Conservation (phyloP, 1,284 basidiomycete species). For the Mycosarcoma maydis region DNA sequence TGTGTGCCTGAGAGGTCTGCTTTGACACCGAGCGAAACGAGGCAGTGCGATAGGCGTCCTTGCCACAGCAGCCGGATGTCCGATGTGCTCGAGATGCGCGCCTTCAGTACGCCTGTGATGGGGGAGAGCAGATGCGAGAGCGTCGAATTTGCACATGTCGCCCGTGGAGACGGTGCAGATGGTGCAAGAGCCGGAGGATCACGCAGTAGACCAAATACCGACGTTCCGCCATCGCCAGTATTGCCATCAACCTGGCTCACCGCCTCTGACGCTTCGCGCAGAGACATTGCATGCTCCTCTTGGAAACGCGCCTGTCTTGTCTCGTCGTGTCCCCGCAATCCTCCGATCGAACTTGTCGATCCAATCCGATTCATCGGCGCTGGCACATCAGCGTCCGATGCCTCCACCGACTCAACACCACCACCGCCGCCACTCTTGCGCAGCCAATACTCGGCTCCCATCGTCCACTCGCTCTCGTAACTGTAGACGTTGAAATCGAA, state of each 20-base stretch:
- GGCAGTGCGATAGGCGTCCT: slow-evolving; percentile 85
- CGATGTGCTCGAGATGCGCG: slow-evolving; percentile 77
- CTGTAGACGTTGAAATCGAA: slow-evolving; percentile 98
- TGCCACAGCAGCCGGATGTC: slow-evolving; percentile 92
- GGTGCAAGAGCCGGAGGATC: neutral
- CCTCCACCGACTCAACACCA: neutral
- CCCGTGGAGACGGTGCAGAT: neutral
- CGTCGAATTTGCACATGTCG: neutral
- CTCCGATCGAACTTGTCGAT: too few species aligned
- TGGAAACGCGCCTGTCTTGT: neutral
- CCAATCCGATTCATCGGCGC: too few species aligned
- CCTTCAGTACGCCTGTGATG: slow-evolving; percentile 85
- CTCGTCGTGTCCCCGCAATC: neutral
- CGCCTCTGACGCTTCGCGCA: neutral
- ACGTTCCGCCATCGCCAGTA: too few species aligned
- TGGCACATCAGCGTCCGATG: too few species aligned
- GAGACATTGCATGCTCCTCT: neutral
- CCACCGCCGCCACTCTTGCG: neutral
- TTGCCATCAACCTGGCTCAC: too few species aligned
- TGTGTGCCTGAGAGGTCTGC: slow-evolving; percentile 82
- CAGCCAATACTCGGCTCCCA: slow-evolving; percentile 71
- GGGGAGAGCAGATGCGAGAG: slow-evolving; percentile 60
- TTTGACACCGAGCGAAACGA: slow-evolving; percentile 86
- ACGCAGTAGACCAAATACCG: neutral
- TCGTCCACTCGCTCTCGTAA: slow-evolving; percentile 92